Percentiles rank a stretch among this genome's conserved stretches.
Evolutionary conservation across 225 moss, liverwort and hornwort genomes (phyloP).

Genomic region (Marchantia polymorpha): DNA sequence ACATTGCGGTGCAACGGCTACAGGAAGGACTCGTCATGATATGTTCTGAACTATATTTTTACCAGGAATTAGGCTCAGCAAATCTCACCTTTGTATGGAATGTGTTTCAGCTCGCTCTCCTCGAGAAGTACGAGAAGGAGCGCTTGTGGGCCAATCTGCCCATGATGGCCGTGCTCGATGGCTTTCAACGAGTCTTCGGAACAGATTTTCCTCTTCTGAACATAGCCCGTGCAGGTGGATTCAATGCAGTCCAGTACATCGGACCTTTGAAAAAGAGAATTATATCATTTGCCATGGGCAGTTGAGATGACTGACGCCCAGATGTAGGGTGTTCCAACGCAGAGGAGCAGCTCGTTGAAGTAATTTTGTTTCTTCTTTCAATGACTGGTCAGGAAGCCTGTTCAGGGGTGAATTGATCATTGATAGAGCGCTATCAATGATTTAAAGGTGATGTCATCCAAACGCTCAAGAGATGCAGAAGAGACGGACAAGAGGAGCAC

Average conservation of each 20-base stretch:
- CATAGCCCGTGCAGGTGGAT: slow-evolving; percentile 69
- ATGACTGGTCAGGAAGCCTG: no score
- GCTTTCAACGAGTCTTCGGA: slow-evolving; percentile 80
- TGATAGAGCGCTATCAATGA: no score
- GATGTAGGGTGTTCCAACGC: no score
- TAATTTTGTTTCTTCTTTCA: no score
- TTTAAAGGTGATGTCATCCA: no score
- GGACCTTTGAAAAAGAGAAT: slow-evolving; percentile 85
- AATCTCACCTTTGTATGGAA: neutral
- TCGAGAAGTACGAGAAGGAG: slow-evolving; percentile 73
- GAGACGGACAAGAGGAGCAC: no score
- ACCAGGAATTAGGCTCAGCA: neutral
- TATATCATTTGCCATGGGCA: slow-evolving; percentile 87
- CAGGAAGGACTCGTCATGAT: neutral
- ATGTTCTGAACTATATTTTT: neutral
- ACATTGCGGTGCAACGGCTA: neutral
- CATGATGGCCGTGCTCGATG: slow-evolving; percentile 96
- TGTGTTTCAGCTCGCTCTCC: slow-evolving; percentile 48
- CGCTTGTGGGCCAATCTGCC: slow-evolving; percentile 74
- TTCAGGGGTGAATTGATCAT: no score
- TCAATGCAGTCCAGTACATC: slow-evolving; percentile 70
- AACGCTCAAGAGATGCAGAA: no score
- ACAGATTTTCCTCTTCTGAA: slow-evolving; percentile 68
- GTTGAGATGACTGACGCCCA: neutral
- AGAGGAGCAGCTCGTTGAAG: no score